phyloP scores from a whole-genome alignment of 306 rosid species.

The Medicago arabica region DNA sequence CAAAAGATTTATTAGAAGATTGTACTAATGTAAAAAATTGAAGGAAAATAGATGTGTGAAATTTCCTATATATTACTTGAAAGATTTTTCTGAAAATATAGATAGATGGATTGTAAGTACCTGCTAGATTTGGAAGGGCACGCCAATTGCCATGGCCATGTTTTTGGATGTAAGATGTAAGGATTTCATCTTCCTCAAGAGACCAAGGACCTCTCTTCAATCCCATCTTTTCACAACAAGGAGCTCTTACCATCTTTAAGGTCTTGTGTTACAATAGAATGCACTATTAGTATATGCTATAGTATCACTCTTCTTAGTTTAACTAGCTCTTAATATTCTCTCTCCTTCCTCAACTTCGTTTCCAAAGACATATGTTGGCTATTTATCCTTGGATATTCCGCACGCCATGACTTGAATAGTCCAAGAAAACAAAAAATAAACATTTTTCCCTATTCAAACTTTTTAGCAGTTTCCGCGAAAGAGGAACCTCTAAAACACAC shows the following conservation, averaged over 20 bases:
- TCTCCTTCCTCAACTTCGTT: conserved; percentile 40
- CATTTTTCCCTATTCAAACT: conserved; percentile 42
- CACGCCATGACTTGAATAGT: conserved; percentile 41
- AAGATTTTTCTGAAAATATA: background rate
- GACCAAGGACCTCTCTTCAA: conserved; percentile 95
- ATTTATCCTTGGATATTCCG: conserved; percentile 56
- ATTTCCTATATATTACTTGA: no score
- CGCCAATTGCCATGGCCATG: conserved; percentile 95
- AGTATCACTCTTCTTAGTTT: conserved; percentile 26
- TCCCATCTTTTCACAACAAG: conserved; percentile 97
- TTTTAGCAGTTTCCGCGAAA: conserved; percentile 57
- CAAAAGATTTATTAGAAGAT: no score
- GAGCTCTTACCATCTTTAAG: conserved; percentile 80
- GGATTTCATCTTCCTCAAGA: conserved; percentile 78
- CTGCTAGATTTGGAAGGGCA: conserved; percentile 96
- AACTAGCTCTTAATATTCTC: background rate
- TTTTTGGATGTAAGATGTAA: conserved; percentile 59
- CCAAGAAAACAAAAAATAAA: conserved; percentile 32
- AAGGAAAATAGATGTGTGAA: background rate
- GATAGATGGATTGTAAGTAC: conserved; percentile 43
- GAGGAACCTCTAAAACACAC: background rate
- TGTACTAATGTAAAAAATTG: background rate
- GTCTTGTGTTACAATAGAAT: background rate
- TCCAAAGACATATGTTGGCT: conserved; percentile 35
- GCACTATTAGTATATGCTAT: background rate